Conservation (phyloP, 768 basidiomycete species). For the Coprinopsis sp. region DNA sequence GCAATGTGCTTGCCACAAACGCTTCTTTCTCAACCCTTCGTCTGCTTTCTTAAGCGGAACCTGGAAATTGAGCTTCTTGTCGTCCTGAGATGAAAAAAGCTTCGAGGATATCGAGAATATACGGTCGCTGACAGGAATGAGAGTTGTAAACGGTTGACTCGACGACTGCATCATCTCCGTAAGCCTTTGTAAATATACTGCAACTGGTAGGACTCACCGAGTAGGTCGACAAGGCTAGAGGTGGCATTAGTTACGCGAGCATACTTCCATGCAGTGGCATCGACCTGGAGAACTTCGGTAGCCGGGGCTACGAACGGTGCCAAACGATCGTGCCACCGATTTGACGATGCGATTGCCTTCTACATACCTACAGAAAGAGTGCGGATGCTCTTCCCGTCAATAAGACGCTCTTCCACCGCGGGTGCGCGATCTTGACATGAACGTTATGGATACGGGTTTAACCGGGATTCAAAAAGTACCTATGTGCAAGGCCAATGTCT, state of each 20-base stretch:
- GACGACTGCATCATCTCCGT: slow-evolving; percentile 49
- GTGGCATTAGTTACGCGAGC: slow-evolving; percentile 57
- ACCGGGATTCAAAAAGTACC: too few relatives aligned
- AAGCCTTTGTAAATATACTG: neutral
- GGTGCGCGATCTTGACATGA: too few relatives aligned
- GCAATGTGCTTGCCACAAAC: slow-evolving; percentile 59
- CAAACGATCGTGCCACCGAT: too few relatives aligned
- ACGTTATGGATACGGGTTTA: too few relatives aligned
- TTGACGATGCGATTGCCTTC: too few relatives aligned
- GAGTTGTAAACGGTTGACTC: slow-evolving; percentile 91
- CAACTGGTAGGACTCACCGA: slow-evolving; percentile 49
- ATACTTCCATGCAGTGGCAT: slow-evolving; percentile 59
- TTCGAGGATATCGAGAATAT: slow-evolving; percentile 79
- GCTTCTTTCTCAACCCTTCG: slow-evolving; percentile 35
- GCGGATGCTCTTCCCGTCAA: too few relatives aligned
- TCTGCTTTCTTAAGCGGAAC: slow-evolving; percentile 31
- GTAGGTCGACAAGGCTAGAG: slow-evolving; percentile 71
- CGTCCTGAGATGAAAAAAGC: slow-evolving; percentile 46
- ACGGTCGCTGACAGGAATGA: slow-evolving; percentile 77
- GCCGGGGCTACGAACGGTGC: too few relatives aligned
- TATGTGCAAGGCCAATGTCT: too few relatives aligned
- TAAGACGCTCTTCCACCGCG: too few relatives aligned
- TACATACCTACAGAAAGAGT: too few relatives aligned
- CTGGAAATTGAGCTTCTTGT: slow-evolving; percentile 46
- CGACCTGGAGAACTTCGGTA: slow-evolving; percentile 44